A percentile compares a stretch with the other conserved stretches of the same genome.
These are phyloP conservation scores for Talaromyces sp. DNA, from an alignment of 2,329 filamentous ascomycete genomes.

Conservation along the genomic window DNA sequence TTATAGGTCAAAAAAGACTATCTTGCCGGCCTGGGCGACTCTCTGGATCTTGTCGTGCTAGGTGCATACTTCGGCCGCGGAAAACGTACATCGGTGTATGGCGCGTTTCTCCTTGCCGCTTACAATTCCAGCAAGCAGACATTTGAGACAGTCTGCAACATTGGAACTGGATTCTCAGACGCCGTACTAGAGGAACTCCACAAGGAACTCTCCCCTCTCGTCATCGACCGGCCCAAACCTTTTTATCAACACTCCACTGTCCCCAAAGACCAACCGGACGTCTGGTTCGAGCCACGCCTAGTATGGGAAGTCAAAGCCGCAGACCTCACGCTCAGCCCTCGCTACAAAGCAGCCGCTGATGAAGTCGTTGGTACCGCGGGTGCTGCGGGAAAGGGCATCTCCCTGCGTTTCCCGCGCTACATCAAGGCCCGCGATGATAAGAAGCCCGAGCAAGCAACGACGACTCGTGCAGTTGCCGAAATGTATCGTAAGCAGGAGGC, in stretches of 20 bases:
- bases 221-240: conserved; percentile 86
- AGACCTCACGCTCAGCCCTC: conserved; percentile 83
- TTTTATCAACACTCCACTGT: conserved; percentile 85
- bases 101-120: conserved; percentile 90
- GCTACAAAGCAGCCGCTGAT: conserved; percentile 84
- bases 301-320: conserved; percentile 99
- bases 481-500: conserved; percentile 97
- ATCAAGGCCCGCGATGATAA: conserved; percentile 92
- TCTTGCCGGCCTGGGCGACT: conserved; percentile 86
- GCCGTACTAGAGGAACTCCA: conserved; percentile 86
- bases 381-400: conserved; percentile 67
- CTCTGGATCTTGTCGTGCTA: conserved; percentile 89
- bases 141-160: conserved; percentile 97
- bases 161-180: conserved; percentile 94
- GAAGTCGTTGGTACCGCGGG: conserved; percentile 68
- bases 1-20: conserved; percentile 95
- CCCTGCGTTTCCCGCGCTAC: conserved; percentile 84
- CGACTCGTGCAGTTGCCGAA: conserved; percentile 78
- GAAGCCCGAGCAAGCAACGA: conserved; percentile 86
- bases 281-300: conserved; percentile 92
- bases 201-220: conserved; percentile 64
- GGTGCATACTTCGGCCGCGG: conserved; percentile 92
- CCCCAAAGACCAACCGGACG: conserved; percentile 89
- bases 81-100: conserved; percentile 92
- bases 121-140: conserved; percentile 74